Evolutionary conservation across 768 basidiomycete species (phyloP).

Genomic region (Russula compacta): DNA sequence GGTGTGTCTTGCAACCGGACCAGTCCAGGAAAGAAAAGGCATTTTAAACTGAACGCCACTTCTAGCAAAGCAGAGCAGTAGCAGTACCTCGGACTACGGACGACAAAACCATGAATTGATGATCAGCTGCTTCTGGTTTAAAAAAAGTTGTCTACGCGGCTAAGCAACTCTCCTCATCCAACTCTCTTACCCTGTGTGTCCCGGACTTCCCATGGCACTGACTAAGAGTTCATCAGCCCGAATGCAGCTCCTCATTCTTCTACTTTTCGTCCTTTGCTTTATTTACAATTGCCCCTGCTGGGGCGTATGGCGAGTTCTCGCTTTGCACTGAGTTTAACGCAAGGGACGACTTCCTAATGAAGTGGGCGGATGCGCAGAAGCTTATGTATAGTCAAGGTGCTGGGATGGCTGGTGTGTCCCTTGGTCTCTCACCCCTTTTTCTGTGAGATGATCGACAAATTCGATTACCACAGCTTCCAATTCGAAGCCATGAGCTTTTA

Average conservation of each 20-base stretch:
- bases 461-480: conserved; percentile 43
- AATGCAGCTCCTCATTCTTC: conserved; percentile 2
- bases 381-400: conserved; percentile 47
- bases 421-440: neutral
- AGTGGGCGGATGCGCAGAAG: conserved; percentile 77
- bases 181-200: no score
- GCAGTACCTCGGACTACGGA: no score
- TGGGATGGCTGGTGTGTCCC: conserved; percentile 57
- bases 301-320: conserved; percentile 49
- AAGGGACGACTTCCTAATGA: conserved; percentile 46
- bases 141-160: no score
- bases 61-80: no score
- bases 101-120: no score
- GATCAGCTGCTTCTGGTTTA: no score
- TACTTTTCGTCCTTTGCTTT: neutral
- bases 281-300: neutral
- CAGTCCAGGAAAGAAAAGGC: no score
- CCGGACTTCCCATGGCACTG: no score
- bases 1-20: no score
- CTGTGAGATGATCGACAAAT: neutral
- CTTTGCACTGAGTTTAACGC: conserved; percentile 57
- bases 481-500: conserved; percentile 46
- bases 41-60: no score
- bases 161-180: no score
- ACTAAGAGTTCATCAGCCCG: no score